Evolutionary conservation across 805 yeast species (phyloP).

Genomic region (Zygotorulaspora sp.): DNA sequence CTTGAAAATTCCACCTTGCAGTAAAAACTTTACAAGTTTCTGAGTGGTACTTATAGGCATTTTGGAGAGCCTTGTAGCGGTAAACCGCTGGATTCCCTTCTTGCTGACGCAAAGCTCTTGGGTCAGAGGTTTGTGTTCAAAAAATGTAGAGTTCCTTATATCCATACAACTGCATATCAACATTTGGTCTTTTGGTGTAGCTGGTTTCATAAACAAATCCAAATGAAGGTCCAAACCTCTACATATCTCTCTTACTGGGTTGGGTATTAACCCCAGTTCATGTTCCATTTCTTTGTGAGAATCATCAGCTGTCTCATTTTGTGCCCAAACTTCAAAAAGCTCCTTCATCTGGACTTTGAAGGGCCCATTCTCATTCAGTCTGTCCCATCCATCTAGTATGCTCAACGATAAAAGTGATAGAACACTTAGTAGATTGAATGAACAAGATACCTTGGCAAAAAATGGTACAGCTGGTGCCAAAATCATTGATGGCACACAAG

Average conservation of each 20-base stretch:
- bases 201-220: slow-evolving; percentile 9
- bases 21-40: slow-evolving; percentile 9
- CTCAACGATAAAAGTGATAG: slow-evolving; percentile 12
- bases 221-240: slow-evolving; percentile 12
- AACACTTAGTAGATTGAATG: slow-evolving; percentile 13
- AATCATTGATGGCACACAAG: slow-evolving; percentile 13
- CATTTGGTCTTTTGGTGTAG: slow-evolving; percentile 4
- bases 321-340: slow-evolving; percentile 13
- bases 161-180: slow-evolving; percentile 12
- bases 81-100: slow-evolving; percentile 10
- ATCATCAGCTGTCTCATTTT: slow-evolving; percentile 7
- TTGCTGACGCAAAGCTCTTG: slow-evolving; percentile 15
- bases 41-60: slow-evolving; percentile 8
- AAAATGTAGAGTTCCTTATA: slow-evolving; percentile 7
- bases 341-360: slow-evolving; percentile 11
- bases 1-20: slow-evolving; percentile 10
- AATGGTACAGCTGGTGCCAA: slow-evolving; percentile 11
- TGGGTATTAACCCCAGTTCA: not conserved
- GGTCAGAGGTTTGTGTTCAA: slow-evolving; percentile 5
- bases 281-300: not conserved
- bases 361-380: slow-evolving; percentile 12
- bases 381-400: slow-evolving; percentile 14
- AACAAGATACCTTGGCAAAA: slow-evolving; percentile 13
- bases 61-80: slow-evolving; percentile 9
- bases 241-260: slow-evolving; percentile 7